Percentiles rank a stretch among this genome's conserved stretches.
These are phyloP conservation scores for Moricandia arvensis DNA, from an alignment of 345 rosid species.

Conservation along the genomic window DNA sequence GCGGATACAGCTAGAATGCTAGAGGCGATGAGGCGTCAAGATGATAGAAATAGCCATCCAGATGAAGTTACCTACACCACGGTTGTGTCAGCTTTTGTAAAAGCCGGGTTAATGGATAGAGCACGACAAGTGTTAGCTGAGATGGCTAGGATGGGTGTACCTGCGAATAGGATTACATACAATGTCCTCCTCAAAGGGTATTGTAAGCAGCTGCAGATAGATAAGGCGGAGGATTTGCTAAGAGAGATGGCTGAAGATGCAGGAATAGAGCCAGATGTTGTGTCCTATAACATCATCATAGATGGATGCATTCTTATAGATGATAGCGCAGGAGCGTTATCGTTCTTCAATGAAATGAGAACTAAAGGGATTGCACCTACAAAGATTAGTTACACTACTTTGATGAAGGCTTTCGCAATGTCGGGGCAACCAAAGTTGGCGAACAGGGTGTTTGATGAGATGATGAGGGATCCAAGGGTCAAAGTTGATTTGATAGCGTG, in stretches of 20 bases:
- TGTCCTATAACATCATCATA: conserved; percentile 76
- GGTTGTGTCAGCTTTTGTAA: conserved; percentile 81
- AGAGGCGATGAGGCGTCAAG: conserved; percentile 83
- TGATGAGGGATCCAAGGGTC: conserved; percentile 72
- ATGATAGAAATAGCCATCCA: conserved; percentile 64
- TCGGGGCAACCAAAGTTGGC: conserved; percentile 92
- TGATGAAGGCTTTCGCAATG: conserved; percentile 93
- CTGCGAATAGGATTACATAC: conserved; percentile 81
- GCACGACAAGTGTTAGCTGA: conserved; percentile 79
- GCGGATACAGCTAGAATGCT: conserved; percentile 69
- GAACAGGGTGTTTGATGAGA: conserved; percentile 82
- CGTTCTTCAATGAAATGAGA: conserved; percentile 86
- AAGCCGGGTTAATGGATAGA: conserved; percentile 73
- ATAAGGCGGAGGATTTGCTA: conserved; percentile 69
- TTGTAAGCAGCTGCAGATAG: conserved; percentile 76
- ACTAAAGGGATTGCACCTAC: conserved; percentile 70
- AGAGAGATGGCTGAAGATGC: conserved; percentile 60
- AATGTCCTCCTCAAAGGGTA: conserved; percentile 91
- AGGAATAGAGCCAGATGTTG: conserved; percentile 78
- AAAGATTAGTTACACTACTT: conserved; percentile 88
- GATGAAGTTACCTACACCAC: conserved; percentile 93
- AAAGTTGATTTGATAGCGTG: conserved; percentile 84
- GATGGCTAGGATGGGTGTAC: conserved; percentile 75
- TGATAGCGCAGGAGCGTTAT: conserved; percentile 83
- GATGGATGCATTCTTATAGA: conserved; percentile 88